These are phyloP conservation scores for Tetrapisispora namnaoensis DNA, from an alignment of 805 yeast genomes.

Conservation along the genomic window DNA sequence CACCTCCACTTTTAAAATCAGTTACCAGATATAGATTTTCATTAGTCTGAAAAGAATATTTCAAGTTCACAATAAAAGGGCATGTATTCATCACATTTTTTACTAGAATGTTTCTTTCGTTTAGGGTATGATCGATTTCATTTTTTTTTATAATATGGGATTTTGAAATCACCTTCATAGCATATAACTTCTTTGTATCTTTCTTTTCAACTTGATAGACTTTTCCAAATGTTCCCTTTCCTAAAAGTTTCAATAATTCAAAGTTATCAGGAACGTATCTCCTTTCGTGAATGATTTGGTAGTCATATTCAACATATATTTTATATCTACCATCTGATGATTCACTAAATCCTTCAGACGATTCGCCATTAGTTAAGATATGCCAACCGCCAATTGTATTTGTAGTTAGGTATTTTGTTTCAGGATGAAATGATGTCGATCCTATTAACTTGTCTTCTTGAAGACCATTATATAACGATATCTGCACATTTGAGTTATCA, in stretches of 20 bases:
- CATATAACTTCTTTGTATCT: slow-evolving; percentile 85
- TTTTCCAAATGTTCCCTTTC: slow-evolving; percentile 97
- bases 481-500: slow-evolving; percentile 72
- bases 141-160: slow-evolving; percentile 92
- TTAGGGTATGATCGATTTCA: slow-evolving; percentile 96
- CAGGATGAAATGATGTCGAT: slow-evolving; percentile 48
- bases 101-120: slow-evolving; percentile 89
- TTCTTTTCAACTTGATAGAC: slow-evolving; percentile 90
- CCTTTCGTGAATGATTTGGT: slow-evolving; percentile 54
- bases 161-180: slow-evolving; percentile 93
- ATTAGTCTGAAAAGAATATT: slow-evolving; percentile 93
- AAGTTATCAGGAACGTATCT: slow-evolving; percentile 91
- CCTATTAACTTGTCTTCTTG: slow-evolving; percentile 80
- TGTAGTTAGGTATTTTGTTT: neutral
- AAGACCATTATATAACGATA: slow-evolving; percentile 79
- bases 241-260: slow-evolving; percentile 79
- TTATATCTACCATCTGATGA: neutral
- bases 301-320: slow-evolving; percentile 55
- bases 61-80: slow-evolving; percentile 88
- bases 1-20: slow-evolving; percentile 98
- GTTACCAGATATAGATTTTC: slow-evolving; percentile 86
- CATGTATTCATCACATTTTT: slow-evolving; percentile 81
- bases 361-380: neutral
- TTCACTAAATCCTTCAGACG: neutral
- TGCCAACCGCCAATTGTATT: neutral